Conservation (phyloP, 73 alveolate species). For the Symbiodinium natans region DNA sequence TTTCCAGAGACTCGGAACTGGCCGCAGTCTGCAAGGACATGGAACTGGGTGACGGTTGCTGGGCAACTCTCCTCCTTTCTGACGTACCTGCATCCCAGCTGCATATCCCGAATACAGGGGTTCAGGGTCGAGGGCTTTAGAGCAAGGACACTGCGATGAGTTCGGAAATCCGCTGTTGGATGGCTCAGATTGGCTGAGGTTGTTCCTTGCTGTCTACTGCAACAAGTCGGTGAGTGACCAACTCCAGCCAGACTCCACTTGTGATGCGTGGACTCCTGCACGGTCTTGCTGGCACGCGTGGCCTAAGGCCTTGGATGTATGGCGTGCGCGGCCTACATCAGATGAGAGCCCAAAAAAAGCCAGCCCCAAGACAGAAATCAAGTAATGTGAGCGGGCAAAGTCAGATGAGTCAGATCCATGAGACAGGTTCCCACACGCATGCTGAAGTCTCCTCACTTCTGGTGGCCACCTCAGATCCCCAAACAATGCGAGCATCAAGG, state of each 20-base stretch:
- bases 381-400: too few species aligned
- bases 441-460: conserved; percentile 38
- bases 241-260: conserved; percentile 31
- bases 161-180: neutral
- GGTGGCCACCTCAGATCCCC: neutral
- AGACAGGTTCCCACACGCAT: conserved; percentile 32
- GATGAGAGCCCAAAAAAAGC: too few species aligned
- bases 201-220: conserved; percentile 55
- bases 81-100: conserved; percentile 16
- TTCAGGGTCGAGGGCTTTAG: too few species aligned
- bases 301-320: conserved; percentile 62
- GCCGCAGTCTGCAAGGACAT: conserved; percentile 13
- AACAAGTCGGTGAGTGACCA: conserved; percentile 37
- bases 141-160: too few species aligned
- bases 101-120: neutral
- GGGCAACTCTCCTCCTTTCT: conserved; percentile 61
- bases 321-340: neutral
- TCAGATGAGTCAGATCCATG: too few species aligned
- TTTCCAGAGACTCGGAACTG: too few species aligned
- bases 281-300: too few species aligned
- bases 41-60: conserved; percentile 81
- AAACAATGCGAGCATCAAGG: too few species aligned
- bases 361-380: too few species aligned
- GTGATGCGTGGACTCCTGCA: too few species aligned
- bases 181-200: neutral